phyloP scores from a whole-genome alignment of 2,329 filamentous ascomycete genomes.

The Talaromyces sp. region DNA sequence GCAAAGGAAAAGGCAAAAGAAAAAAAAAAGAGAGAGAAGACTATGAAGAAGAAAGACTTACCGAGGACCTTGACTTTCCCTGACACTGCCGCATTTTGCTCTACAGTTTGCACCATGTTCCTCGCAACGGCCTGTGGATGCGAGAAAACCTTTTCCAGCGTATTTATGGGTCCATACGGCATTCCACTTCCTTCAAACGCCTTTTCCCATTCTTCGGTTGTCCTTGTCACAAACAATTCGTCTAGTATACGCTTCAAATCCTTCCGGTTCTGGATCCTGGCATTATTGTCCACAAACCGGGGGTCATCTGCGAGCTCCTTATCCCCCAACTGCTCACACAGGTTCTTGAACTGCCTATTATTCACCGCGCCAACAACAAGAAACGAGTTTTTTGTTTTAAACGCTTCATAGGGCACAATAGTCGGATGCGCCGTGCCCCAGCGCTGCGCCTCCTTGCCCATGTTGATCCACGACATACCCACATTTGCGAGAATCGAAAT shows the following conservation, averaged over 20 bases:
- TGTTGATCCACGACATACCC: slow-evolving; percentile 1
- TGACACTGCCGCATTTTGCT: slow-evolving; percentile 16
- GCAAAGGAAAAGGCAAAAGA: background rate
- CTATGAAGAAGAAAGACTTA: slow-evolving; percentile 5
- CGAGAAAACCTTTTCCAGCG: slow-evolving; percentile 38
- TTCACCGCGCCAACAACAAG: slow-evolving; percentile 69
- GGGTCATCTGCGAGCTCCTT: slow-evolving; percentile 57
- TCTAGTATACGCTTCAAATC: slow-evolving; percentile 33
- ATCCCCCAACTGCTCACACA: slow-evolving; percentile 54
- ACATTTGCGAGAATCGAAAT: slow-evolving; percentile 5
- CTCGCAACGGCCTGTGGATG: slow-evolving; percentile 41
- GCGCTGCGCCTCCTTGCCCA: slow-evolving; percentile 35
- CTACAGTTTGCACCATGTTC: slow-evolving; percentile 29
- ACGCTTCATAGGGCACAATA: slow-evolving; percentile 45
- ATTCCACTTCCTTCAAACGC: slow-evolving; percentile 40
- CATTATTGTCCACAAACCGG: slow-evolving; percentile 57
- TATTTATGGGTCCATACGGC: slow-evolving; percentile 43
- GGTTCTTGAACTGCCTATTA: slow-evolving; percentile 60
- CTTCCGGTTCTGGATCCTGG: slow-evolving; percentile 51
- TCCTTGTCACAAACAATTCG: slow-evolving; percentile 27
- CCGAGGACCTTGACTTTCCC: slow-evolving; percentile 25
- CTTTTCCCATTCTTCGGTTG: slow-evolving; percentile 36
- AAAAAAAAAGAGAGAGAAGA: too few relatives aligned
- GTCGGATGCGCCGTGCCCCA: slow-evolving; percentile 45
- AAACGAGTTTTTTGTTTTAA: slow-evolving; percentile 65